A percentile compares a stretch with the other conserved stretches of the same genome.
phyloP scores from a whole-genome alignment of 2,329 filamentous ascomycete genomes.

The Aspergillus sp. region DNA sequence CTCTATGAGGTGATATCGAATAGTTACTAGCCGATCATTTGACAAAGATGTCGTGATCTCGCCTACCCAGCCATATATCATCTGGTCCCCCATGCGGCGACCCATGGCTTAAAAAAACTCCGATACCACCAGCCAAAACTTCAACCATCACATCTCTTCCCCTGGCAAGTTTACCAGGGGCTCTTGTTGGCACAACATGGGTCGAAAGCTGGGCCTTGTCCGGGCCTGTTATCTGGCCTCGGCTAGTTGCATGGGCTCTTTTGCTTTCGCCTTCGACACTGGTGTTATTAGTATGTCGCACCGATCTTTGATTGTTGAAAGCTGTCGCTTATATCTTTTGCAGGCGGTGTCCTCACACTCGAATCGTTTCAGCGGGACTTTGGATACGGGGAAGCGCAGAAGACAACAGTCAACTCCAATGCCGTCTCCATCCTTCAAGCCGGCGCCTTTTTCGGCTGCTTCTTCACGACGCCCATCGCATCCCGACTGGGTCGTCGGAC shows the following conservation, averaged over 20 bases:
- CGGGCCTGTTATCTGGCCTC: constrained; percentile 38
- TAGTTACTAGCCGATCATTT: background rate
- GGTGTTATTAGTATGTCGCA: constrained; percentile 34
- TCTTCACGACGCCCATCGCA: constrained; percentile 48
- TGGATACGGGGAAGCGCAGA: constrained; percentile 32
- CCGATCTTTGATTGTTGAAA: background rate
- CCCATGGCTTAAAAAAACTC: background rate
- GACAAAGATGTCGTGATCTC: background rate
- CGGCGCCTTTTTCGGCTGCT: constrained; percentile 53
- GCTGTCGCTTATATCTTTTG: background rate
- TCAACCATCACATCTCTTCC: background rate
- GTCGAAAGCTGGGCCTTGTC: constrained; percentile 34
- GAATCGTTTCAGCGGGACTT: constrained; percentile 45
- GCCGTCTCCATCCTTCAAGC: constrained; percentile 51
- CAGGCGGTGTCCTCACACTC: constrained; percentile 48
- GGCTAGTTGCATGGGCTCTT: constrained; percentile 40
- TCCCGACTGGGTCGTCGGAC: constrained; percentile 45
- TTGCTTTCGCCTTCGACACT: constrained; percentile 41
- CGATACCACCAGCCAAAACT: background rate
- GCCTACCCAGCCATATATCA: background rate
- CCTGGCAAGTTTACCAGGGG: background rate
- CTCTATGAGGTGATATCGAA: background rate
- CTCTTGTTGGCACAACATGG: constrained; percentile 15
- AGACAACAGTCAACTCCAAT: constrained; percentile 47
- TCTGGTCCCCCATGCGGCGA: background rate